A percentile compares a stretch with the other conserved stretches of the same genome.
These are phyloP conservation scores for Elsinoe ampelina DNA, from an alignment of 2,329 filamentous ascomycete species.

Conservation along the genomic window DNA sequence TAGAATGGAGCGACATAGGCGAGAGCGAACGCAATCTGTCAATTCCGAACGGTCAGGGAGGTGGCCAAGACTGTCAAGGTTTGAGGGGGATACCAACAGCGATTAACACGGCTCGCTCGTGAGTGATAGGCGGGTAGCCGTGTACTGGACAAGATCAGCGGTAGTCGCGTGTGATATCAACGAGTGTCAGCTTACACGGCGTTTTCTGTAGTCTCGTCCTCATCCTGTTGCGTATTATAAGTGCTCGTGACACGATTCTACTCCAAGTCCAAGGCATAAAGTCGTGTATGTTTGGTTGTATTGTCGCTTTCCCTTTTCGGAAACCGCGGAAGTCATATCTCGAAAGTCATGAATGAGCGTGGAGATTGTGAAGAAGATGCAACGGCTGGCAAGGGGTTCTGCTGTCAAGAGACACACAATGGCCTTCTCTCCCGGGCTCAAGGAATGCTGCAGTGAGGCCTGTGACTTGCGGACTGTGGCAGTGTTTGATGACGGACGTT, in stretches of 20 bases:
- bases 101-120: conserved; percentile 4
- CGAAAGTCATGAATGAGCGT: background rate
- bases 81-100: conserved; percentile 10
- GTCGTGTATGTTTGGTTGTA: background rate
- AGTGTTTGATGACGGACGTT: conserved; percentile 10
- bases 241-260: background rate
- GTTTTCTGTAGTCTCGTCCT: conserved; percentile 8
- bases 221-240: conserved; percentile 6
- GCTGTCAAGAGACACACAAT: background rate
- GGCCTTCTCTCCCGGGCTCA: background rate
- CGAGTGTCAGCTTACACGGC: background rate
- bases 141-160: background rate
- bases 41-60: conserved; percentile 8
- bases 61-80: background rate
- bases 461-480: background rate
- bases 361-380: background rate
- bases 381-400: conserved; percentile 2
- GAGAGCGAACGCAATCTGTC: conserved; percentile 61
- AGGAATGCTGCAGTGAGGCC: background rate
- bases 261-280: background rate
- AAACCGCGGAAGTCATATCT: conserved; percentile 3
- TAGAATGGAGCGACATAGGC: conserved; percentile 90
- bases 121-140: conserved; percentile 9
- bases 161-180: no score
- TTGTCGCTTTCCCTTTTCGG: conserved; percentile 4